Conservation (phyloP, 139 green algal species). For the Parachlorella kessleri region DNA sequence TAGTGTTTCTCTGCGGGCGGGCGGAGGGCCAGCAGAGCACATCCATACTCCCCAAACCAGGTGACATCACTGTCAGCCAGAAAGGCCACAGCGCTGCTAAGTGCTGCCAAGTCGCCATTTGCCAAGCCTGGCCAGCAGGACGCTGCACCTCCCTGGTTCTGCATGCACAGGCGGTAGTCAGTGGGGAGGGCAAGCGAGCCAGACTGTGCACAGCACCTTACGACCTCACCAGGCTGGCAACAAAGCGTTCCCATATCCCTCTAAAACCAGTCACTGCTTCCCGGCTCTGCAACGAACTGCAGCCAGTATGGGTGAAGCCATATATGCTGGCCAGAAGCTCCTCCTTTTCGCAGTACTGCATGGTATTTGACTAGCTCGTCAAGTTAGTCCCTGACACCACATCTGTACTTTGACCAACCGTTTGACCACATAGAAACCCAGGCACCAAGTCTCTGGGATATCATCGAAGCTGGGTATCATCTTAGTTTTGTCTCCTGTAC, state of each 20-base stretch:
- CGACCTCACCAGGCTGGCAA: neutral
- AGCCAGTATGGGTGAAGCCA: neutral
- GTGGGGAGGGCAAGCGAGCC: neutral
- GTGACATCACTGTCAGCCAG: neutral
- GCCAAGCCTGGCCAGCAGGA: slow-evolving; percentile 1
- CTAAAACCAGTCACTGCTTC: neutral
- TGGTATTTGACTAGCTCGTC: too few relatives aligned
- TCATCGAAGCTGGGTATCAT: too few relatives aligned
- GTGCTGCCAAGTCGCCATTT: neutral
- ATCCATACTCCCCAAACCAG: neutral
- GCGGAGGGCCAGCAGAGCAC: neutral
- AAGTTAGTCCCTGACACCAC: too few relatives aligned
- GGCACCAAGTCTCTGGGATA: too few relatives aligned
- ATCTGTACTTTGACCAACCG: too few relatives aligned
- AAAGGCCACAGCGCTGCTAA: neutral
- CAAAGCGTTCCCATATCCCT: neutral
- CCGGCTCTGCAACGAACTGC: neutral
- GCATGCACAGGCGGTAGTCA: neutral
- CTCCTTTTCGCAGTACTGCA: slow-evolving; percentile 12
- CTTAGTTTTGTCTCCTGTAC: too few relatives aligned
- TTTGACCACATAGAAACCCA: too few relatives aligned
- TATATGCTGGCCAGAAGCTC: slow-evolving; percentile 12
- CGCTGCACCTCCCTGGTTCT: neutral
- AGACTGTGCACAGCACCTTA: neutral
- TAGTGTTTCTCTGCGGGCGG: slow-evolving; percentile 8